Evolutionary conservation across 2,329 filamentous ascomycete species (phyloP).

Genomic region (Aspergillus awamori): DNA sequence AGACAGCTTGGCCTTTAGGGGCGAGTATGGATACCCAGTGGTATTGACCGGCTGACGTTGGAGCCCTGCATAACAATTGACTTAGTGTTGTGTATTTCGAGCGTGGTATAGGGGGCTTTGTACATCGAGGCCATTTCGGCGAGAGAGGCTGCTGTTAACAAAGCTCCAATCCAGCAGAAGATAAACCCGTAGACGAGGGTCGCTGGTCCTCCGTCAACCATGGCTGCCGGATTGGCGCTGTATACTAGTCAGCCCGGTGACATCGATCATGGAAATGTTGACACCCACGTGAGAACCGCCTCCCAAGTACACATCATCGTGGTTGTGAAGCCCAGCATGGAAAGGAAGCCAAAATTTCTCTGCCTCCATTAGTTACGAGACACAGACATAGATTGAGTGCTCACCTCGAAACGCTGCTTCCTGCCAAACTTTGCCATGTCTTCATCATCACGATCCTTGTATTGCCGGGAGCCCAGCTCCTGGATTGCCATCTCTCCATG

Average conservation of each 20-base stretch:
- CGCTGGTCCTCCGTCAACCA: conserved; percentile 31
- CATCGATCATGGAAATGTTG: background rate
- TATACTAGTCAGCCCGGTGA: conserved; percentile 19
- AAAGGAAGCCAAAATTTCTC: conserved; percentile 46
- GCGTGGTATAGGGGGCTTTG: too few species aligned
- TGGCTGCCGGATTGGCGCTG: conserved; percentile 27
- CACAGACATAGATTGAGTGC: background rate
- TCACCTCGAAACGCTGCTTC: conserved; percentile 6
- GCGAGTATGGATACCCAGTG: conserved; percentile 48
- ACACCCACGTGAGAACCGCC: conserved; percentile 41
- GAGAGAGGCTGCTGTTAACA: conserved; percentile 30
- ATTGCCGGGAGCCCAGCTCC: background rate
- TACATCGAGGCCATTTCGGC: conserved; percentile 41
- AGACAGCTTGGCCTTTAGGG: conserved; percentile 32
- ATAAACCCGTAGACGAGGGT: conserved; percentile 39
- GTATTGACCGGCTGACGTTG: conserved; percentile 43
- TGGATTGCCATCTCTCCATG: conserved; percentile 2
- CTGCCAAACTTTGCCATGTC: conserved; percentile 2
- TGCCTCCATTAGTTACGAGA: conserved; percentile 16
- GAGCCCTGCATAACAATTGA: conserved; percentile 26
- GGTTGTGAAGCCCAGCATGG: conserved; percentile 45
- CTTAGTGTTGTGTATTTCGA: background rate
- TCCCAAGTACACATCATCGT: conserved; percentile 47
- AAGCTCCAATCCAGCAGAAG: conserved; percentile 36
- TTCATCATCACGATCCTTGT: background rate